Conservation (phyloP, 768 basidiomycete genomes). For the Suillus tomentosus region DNA sequence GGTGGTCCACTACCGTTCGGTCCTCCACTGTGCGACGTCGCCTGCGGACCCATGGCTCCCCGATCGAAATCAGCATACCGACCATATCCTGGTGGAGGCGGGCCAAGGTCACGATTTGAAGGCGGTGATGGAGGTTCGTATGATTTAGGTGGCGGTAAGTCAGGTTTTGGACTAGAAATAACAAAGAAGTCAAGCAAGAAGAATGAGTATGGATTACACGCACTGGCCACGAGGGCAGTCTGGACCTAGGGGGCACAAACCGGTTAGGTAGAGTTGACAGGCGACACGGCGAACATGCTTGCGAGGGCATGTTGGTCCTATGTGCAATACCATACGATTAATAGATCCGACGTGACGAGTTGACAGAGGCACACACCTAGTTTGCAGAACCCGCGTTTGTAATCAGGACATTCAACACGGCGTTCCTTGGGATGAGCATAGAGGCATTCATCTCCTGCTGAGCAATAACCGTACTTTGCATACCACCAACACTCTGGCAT, state of each 20-base stretch:
- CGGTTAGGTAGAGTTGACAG: constrained; percentile 88
- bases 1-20: constrained; percentile 39
- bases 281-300: constrained; percentile 92
- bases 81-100: constrained; percentile 90
- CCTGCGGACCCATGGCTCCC: constrained; percentile 38
- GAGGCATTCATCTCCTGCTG: constrained; percentile 94
- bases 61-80: constrained; percentile 80
- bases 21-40: constrained; percentile 25
- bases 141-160: constrained; percentile 64
- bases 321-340: constrained; percentile 14
- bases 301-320: constrained; percentile 85
- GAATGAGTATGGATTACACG: constrained; percentile 35
- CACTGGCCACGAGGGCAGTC: constrained; percentile 91
- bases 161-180: constrained; percentile 70
- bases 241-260: constrained; percentile 89
- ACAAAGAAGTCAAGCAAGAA: constrained; percentile 16
- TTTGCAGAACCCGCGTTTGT: constrained; percentile 93
- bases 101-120: constrained; percentile 78
- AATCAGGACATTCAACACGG: constrained; percentile 92
- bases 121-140: constrained; percentile 80
- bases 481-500: constrained; percentile 99
- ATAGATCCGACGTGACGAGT: constrained; percentile 9
- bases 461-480: constrained; percentile 96
- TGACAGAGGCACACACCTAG: constrained; percentile 62
- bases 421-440: constrained; percentile 95